Evolutionary conservation across 108 stramenopile species (phyloP).

Genomic region (Cyclotella atomus): DNA sequence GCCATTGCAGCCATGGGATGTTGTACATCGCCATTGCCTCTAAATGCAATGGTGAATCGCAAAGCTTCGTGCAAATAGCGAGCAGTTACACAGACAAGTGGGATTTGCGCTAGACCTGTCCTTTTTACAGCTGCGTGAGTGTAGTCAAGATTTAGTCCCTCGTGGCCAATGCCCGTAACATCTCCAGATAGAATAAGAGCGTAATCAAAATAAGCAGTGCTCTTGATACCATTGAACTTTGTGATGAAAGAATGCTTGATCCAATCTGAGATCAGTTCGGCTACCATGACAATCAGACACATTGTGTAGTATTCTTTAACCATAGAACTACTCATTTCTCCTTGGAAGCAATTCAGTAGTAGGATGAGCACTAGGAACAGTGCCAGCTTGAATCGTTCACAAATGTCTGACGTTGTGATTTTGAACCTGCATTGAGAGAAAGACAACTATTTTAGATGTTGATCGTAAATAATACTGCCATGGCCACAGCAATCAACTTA

Average conservation of each 20-base stretch:
- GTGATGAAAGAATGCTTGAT: conserved; percentile 97
- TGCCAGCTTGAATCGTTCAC: conserved; percentile 89
- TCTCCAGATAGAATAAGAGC: conserved; percentile 87
- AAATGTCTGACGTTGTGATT: conserved; percentile 88
- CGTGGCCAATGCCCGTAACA: conserved; percentile 87
- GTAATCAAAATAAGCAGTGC: conserved; percentile 84
- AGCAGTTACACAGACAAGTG: conserved; percentile 90
- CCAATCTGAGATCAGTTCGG: conserved; percentile 94
- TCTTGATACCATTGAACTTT: conserved; percentile 94
- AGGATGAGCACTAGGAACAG: conserved; percentile 80
- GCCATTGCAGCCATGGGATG: conserved; percentile 32
- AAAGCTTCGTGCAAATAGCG: conserved; percentile 79
- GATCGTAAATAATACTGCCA: background rate
- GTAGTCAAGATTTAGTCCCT: conserved; percentile 87
- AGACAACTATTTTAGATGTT: background rate
- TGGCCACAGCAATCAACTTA: background rate
- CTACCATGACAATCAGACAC: conserved; percentile 79
- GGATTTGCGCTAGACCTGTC: conserved; percentile 91
- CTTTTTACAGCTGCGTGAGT: conserved; percentile 94
- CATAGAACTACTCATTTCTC: conserved; percentile 72
- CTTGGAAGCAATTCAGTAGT: conserved; percentile 81
- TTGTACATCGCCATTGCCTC: conserved; percentile 28
- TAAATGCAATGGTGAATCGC: conserved; percentile 59
- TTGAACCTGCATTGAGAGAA: conserved; percentile 70
- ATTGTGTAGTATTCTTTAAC: conserved; percentile 70